phyloP scores from a whole-genome alignment of 352 stramenopile genomes.

The Phytophthora fragariaefolia region DNA sequence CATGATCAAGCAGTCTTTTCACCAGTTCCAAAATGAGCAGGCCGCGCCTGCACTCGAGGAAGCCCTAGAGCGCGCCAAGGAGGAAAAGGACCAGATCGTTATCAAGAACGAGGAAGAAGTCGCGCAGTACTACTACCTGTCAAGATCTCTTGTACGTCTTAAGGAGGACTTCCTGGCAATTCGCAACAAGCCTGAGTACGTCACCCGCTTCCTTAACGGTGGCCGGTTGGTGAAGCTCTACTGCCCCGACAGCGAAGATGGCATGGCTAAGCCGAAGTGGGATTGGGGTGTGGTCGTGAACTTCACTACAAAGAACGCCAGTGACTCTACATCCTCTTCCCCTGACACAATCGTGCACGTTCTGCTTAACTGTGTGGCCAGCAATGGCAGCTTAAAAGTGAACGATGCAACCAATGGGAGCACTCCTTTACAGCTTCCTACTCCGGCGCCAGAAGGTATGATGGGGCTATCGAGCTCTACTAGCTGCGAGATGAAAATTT shows the following conservation, averaged over 20 bases:
- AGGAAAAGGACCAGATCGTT: constrained; percentile 88
- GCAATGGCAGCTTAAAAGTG: constrained; percentile 29
- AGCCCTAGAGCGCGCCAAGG: constrained; percentile 77
- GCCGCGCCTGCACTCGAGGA: constrained; percentile 78
- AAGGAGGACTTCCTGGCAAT: constrained; percentile 93
- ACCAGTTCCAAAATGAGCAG: constrained; percentile 94
- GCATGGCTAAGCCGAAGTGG: constrained; percentile 59
- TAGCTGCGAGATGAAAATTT: constrained; percentile 86
- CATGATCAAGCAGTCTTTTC: constrained; percentile 98
- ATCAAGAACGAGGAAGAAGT: constrained; percentile 92
- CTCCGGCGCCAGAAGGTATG: constrained; percentile 59
- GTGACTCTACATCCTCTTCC: constrained; percentile 62
- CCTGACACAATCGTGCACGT: constrained; percentile 83
- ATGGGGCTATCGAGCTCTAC: constrained; percentile 61
- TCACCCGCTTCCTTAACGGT: constrained; percentile 94
- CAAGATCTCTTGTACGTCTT: constrained; percentile 91
- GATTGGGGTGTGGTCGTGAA: constrained; percentile 90
- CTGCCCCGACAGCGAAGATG: constrained; percentile 53
- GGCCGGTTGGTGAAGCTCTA: constrained; percentile 93
- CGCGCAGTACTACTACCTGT: constrained; percentile 91
- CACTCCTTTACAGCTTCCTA: constrained; percentile 47
- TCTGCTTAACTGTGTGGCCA: constrained; percentile 70
- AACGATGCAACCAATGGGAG: constrained; percentile 38
- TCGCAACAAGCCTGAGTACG: constrained; percentile 92
- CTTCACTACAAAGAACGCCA: constrained; percentile 83